These are phyloP conservation scores for Senna siamea DNA, from an alignment of 306 rosid genomes.

Conservation along the genomic window DNA sequence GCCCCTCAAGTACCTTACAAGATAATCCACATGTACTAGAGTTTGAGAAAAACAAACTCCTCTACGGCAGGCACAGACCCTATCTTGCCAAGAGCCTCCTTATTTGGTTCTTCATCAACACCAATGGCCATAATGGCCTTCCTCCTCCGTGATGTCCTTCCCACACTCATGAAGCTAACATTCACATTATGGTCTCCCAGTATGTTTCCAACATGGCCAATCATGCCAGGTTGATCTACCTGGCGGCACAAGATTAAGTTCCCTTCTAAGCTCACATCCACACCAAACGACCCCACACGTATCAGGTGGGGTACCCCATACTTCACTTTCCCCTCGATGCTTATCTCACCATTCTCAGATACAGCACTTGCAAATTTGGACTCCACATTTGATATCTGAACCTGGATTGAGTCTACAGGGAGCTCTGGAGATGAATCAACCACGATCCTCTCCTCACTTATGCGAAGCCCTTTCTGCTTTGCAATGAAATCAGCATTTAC, in stretches of 20 bases:
- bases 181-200: conserved; percentile 66
- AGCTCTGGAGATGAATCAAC: conserved; percentile 53
- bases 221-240: conserved; percentile 78
- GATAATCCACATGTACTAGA: conserved; percentile 33
- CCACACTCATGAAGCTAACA: conserved; percentile 82
- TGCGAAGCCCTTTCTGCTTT: conserved; percentile 66
- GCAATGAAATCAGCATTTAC: conserved; percentile 77
- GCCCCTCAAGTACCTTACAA: not conserved
- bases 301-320: conserved; percentile 60
- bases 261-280: conserved; percentile 78
- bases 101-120: conserved; percentile 68
- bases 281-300: conserved; percentile 59
- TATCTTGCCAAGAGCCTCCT: conserved; percentile 50
- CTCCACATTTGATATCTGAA: conserved; percentile 55
- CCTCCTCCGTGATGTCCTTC: conserved; percentile 56
- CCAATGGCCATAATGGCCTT: conserved; percentile 84
- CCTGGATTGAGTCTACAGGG: conserved; percentile 63
- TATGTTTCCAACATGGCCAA: conserved; percentile 67
- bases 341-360: conserved; percentile 48
- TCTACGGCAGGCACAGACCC: conserved; percentile 66
- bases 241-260: conserved; percentile 70
- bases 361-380: conserved; percentile 65
- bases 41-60: conserved; percentile 70
- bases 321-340: conserved; percentile 72
- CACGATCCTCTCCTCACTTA: conserved; percentile 59